phyloP scores from a whole-genome alignment of 75 land plant species.

The Chamaecyparis obtusa region DNA sequence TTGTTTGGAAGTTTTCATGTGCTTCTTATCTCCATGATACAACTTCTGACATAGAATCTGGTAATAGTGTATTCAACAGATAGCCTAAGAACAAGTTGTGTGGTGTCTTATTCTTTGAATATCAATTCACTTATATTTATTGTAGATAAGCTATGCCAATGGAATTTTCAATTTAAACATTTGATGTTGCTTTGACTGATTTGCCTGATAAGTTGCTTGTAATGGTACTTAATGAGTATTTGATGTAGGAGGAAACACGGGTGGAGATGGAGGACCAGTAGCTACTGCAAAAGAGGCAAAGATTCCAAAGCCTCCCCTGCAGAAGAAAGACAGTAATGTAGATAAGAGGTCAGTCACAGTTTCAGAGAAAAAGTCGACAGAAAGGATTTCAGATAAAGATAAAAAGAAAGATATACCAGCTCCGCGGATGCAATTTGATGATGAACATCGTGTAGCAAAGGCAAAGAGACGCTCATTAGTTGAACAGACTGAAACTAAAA shows the following conservation, averaged over 20 bases:
- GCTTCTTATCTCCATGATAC: background rate
- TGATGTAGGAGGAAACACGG: slow-evolving; percentile 21
- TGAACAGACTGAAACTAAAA: slow-evolving; percentile 84
- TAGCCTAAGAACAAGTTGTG: background rate
- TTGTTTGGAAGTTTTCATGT: background rate
- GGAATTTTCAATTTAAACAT: background rate
- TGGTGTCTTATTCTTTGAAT: background rate
- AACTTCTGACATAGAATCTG: background rate
- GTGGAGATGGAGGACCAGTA: slow-evolving; percentile 18
- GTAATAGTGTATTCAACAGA: background rate
- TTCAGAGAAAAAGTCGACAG: slow-evolving; percentile 56
- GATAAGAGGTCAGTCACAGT: slow-evolving; percentile 28
- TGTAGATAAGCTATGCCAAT: background rate
- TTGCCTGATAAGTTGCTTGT: background rate
- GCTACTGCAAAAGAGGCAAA: slow-evolving; percentile 26
- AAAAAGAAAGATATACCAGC: slow-evolving; percentile 94
- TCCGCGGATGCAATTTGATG: slow-evolving; percentile 98
- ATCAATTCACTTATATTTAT: background rate
- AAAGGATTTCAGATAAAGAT: slow-evolving; percentile 70
- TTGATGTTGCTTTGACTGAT: background rate
- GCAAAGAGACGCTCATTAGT: slow-evolving; percentile 81
- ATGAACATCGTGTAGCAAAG: slow-evolving; percentile 76
- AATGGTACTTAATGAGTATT: background rate
- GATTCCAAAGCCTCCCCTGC: slow-evolving; percentile 31
- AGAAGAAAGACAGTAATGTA: slow-evolving; percentile 50